Evolutionary conservation across 2,329 filamentous ascomycete species (phyloP).

Genomic region (Colletotrichum eremochloae): DNA sequence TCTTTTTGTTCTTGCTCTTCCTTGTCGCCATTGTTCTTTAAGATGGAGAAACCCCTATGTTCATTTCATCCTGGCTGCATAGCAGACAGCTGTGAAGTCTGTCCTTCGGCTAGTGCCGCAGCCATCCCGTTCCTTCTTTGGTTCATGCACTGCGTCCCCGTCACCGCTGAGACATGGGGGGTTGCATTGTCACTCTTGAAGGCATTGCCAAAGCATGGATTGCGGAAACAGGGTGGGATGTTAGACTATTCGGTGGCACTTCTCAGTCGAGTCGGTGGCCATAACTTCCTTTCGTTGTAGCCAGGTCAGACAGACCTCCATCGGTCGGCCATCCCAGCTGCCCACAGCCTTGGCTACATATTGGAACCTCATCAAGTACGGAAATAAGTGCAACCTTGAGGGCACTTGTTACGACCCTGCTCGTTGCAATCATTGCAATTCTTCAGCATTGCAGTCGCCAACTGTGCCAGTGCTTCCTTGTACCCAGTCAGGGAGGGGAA

Average conservation of each 20-base stretch:
- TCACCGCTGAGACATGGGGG: slow-evolving; percentile 38
- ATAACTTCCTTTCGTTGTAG: neutral
- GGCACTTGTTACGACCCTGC: neutral
- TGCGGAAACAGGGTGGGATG: neutral
- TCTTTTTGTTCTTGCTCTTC: neutral
- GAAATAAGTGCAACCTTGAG: neutral
- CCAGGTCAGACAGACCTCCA: neutral
- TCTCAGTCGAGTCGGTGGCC: neutral
- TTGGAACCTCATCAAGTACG: neutral
- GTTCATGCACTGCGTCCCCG: slow-evolving; percentile 33
- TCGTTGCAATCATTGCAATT: neutral
- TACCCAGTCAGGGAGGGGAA: neutral
- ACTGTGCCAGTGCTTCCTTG: neutral
- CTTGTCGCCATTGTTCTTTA: neutral
- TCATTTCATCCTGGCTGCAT: slow-evolving; percentile 27
- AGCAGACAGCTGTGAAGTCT: slow-evolving; percentile 39
- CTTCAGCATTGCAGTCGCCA: neutral
- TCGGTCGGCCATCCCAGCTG: neutral
- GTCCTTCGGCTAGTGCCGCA: slow-evolving; percentile 40
- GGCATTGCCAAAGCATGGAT: slow-evolving; percentile 13
- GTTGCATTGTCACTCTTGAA: slow-evolving; percentile 32
- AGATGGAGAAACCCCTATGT: neutral
- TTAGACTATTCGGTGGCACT: neutral
- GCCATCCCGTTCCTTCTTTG: slow-evolving; percentile 23
- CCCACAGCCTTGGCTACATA: neutral